Base-by-base conservation (phyloP, 192 early-diverging fungal genomes). In the Podila clonocystis region DNA sequence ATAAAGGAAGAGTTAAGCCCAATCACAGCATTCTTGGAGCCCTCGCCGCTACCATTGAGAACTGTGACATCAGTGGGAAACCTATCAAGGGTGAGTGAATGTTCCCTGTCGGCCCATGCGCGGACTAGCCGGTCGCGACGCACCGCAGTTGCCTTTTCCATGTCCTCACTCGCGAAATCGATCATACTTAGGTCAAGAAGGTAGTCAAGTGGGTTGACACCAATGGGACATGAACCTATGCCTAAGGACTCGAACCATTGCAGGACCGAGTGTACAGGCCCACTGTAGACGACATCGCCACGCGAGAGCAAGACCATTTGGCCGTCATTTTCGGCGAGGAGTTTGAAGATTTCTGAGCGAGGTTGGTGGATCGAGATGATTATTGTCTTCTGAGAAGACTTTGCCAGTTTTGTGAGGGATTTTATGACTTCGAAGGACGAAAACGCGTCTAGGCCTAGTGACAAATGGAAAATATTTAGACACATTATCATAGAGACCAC, bases 321-420 rank as follows among this genome's bases (percentile, higher is more conserved):
- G n/a, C 70, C 70, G 30, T 80, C 76, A 0, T 70, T 68, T 17
- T 80, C 76, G 24, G 76, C 29, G 68, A 97, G 93, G 41, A 93
- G 82, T 20, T 85, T 84, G 84, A 92, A 97, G 50, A 95, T 89
- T 62, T 94, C 90, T 5, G 91, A 93, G 50, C 89, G 88, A 26
- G 97, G 97, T 82, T 97, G 96, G 75, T 98, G 97, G 68, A 98
- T 95, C 9, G 93, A 95, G 82, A 95, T 92, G 26, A 98, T 83
- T 6, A 96, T 89, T 6, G 84, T 94, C 85, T 80, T 91, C 85
- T 80, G 69, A 1, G 76, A 68, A 15, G 76, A 72, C 45, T 59
- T 62, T 31, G 76, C 76, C 22, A 80, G 62, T 9, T 80, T 80
- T 11, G 76, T 73, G 30, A 80, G 66, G 4, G 76, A 73, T 57